Conservation (phyloP, 2,329 filamentous ascomycete species). For the Fusarium lateritium region DNA sequence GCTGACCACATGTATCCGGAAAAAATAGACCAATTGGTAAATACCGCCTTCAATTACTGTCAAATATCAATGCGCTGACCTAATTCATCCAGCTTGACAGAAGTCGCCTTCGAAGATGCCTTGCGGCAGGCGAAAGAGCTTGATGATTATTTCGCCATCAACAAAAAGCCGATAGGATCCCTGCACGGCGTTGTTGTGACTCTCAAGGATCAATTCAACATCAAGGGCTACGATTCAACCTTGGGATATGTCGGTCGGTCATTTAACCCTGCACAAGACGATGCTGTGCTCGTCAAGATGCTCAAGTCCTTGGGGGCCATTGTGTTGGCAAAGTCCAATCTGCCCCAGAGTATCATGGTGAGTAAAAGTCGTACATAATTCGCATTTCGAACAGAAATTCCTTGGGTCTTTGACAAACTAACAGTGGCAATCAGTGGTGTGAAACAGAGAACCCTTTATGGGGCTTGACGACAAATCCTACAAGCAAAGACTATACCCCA, state of each 20-base stretch:
- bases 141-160: not conserved
- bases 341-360: conserved; percentile 15
- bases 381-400: too few species aligned
- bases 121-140: not conserved
- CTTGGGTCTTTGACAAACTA: not conserved
- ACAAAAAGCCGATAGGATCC: not conserved
- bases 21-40: conserved; percentile 3
- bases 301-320: not conserved
- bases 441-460: conserved; percentile 10
- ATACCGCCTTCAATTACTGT: not conserved
- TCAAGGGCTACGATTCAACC: conserved; percentile 6
- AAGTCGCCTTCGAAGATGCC: conserved; percentile 8
- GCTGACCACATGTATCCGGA: not conserved
- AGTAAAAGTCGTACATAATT: not conserved
- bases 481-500: not conserved
- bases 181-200: not conserved
- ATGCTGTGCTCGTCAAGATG: conserved; percentile 4
- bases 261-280: not conserved
- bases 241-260: conserved; percentile 5
- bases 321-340: conserved; percentile 5
- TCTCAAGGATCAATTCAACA: conserved; percentile 12
- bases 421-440: not conserved
- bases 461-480: conserved; percentile 5
- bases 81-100: not conserved
- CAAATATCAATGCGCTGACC: not conserved